These are phyloP conservation scores for Epichloe glyceriae DNA, from an alignment of 2,329 filamentous ascomycete genomes.

Conservation along the genomic window DNA sequence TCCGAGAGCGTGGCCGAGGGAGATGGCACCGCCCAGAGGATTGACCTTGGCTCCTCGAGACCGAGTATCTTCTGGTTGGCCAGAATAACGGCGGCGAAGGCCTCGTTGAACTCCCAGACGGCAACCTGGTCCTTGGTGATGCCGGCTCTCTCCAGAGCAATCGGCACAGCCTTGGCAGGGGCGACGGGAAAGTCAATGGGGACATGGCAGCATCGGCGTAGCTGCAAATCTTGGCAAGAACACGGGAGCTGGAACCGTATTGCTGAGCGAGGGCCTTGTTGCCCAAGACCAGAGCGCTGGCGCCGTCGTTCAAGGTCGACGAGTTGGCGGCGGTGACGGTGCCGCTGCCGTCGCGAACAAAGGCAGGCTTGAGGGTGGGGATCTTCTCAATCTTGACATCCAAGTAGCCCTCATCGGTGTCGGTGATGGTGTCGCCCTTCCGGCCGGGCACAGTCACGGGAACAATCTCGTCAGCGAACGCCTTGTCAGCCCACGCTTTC, in stretches of 20 bases:
- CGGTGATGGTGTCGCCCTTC: conserved; percentile 71
- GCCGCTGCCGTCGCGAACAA: conserved; percentile 71
- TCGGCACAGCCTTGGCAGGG: conserved; percentile 80
- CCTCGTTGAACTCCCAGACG: conserved; percentile 97
- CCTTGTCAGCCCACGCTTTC: conserved; percentile 69
- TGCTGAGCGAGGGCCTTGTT: conserved; percentile 69
- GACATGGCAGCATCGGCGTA: conserved; percentile 85
- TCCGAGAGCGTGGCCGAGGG: conserved; percentile 79
- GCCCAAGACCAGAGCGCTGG: conserved; percentile 74
- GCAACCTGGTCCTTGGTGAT: conserved; percentile 86
- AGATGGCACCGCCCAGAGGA: conserved; percentile 80
- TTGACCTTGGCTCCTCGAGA: conserved; percentile 71
- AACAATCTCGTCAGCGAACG: conserved; percentile 81
- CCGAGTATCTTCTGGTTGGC: conserved; percentile 88
- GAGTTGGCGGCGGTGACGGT: conserved; percentile 93
- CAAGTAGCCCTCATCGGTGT: conserved; percentile 78
- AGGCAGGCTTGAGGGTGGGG: conserved; percentile 76
- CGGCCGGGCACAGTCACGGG: conserved; percentile 73
- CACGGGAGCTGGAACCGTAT: conserved; percentile 64
- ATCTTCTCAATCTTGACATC: conserved; percentile 82
- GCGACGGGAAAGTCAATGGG: conserved; percentile 89
- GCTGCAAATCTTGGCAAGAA: conserved; percentile 75
- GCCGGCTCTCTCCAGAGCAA: conserved; percentile 77
- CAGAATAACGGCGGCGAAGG: conserved; percentile 89
- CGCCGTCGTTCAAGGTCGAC: conserved; percentile 89